A percentile compares a stretch with the other conserved stretches of the same genome.
These are phyloP conservation scores for Phialophora verrucosa DNA, from an alignment of 2,329 filamentous ascomycete species.

Conservation along the genomic window DNA sequence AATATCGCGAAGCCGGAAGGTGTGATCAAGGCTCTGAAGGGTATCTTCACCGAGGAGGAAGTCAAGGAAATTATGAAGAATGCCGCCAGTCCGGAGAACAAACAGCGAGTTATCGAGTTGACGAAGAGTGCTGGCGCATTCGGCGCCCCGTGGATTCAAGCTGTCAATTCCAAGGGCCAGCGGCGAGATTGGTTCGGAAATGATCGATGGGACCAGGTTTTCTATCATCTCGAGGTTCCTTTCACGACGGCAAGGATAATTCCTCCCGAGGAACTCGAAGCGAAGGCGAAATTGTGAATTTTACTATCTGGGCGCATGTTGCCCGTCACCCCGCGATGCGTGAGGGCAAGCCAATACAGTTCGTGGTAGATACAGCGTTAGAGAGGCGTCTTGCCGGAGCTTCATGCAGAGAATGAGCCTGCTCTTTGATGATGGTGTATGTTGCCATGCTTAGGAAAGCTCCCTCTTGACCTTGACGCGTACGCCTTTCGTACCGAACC, in stretches of 20 bases:
- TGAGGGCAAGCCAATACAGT: background rate
- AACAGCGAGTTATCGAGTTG: conserved; percentile 31
- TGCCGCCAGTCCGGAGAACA: conserved; percentile 29
- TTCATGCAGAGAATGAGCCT: background rate
- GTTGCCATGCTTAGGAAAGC: background rate
- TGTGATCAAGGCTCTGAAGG: conserved; percentile 26
- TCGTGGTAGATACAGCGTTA: background rate
- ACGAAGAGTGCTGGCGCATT: conserved; percentile 32
- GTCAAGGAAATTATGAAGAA: conserved; percentile 35
- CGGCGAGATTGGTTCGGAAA: conserved; percentile 34
- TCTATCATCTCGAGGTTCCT: conserved; percentile 29
- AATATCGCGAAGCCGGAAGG: conserved; percentile 32
- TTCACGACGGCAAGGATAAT: conserved; percentile 27
- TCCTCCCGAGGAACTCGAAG: conserved; percentile 24
- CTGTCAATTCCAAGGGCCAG: conserved; percentile 29
- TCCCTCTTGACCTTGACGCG: conserved; percentile 25
- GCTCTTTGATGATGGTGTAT: background rate
- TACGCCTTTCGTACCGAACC: conserved; percentile 23
- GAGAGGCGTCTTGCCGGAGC: background rate
- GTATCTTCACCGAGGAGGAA: conserved; percentile 32
- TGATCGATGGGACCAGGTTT: conserved; percentile 33
- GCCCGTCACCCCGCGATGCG: background rate
- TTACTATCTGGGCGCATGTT: background rate
- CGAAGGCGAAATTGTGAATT: conserved; percentile 29
- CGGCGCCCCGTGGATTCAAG: conserved; percentile 32